Percentiles rank a stretch among this genome's conserved stretches.
These are phyloP conservation scores for Multifurca ochricompacta DNA, from an alignment of 768 basidiomycete genomes.

Conservation along the genomic window DNA sequence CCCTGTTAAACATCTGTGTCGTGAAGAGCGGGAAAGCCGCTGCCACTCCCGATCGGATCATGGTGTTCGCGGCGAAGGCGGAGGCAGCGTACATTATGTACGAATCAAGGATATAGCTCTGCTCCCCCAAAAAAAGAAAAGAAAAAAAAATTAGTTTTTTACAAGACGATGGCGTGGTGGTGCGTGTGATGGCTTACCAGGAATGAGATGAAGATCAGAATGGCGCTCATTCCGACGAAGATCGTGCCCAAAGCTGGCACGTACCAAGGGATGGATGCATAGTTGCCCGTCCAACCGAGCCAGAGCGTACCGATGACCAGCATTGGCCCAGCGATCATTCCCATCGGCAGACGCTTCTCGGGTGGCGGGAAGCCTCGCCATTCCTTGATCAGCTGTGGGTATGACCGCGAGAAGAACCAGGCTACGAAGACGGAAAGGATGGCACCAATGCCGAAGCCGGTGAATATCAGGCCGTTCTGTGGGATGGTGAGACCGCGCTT, in stretches of 20 bases:
- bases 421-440: not conserved
- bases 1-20: too few species aligned
- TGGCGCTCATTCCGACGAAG: constrained; percentile 13
- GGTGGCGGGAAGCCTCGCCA: constrained; percentile 26
- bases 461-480: constrained; percentile 5
- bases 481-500: not conserved
- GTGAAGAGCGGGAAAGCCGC: constrained; percentile 28
- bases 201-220: constrained; percentile 18
- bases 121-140: too few species aligned
- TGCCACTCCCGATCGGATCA: constrained; percentile 18
- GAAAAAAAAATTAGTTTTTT: constrained; percentile 6
- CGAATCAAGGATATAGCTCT: constrained; percentile 20
- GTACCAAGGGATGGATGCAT: constrained; percentile 16
- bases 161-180: not conserved
- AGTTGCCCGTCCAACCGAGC: constrained; percentile 25
- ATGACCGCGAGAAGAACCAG: constrained; percentile 13
- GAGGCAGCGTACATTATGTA: constrained; percentile 18
- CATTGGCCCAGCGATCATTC: constrained; percentile 21
- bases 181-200: constrained; percentile 13
- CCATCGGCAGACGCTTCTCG: constrained; percentile 22
- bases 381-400: constrained; percentile 17
- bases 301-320: constrained; percentile 23
- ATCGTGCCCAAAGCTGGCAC: constrained; percentile 19
- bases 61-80: too few species aligned
- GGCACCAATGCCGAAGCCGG: constrained; percentile 9